Base-by-base conservation (phyloP, 2,329 filamentous ascomycete genomes). In the Penicillium sp. region DNA sequence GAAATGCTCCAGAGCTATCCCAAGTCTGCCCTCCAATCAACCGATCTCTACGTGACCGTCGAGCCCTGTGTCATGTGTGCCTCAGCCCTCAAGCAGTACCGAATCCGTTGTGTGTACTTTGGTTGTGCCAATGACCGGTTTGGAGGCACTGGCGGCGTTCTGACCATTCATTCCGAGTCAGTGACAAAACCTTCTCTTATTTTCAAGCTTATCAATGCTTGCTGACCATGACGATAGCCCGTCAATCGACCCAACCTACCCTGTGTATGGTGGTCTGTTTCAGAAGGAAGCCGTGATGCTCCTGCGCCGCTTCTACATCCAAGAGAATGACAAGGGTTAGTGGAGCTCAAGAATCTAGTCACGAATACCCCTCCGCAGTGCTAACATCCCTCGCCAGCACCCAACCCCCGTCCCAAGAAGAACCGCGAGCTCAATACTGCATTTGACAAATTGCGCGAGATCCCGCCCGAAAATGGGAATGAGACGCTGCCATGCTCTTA, bases 31-130 rank as follows among this genome's bases (percentile, higher is more conserved):
- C 82, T 98, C 68, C 82, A 81, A 42, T 86, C 93, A 65, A 90
- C 88, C 10, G 87, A 90, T 71, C 86, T 99, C 55, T 99, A 99
- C 77, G 95, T 99, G 52, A 99, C 95, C 0, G 94, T 99, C 57
- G 96, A 99, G 79, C 95, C 95, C 4, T 99, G 95, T 76, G 92
- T 99, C 80, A 99, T 99, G 95, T 99, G 95, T 75, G 95, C 95
- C 13, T 96, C 93, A 6, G 87, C 96, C 56, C 84, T 99, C 54
- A 87, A 93, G 55, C 96, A 99, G 77, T 89, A 96, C 66, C 86
- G 88, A 14, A 93, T 99, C 76, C 87, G 90, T 64, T 90, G 89
- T 67, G 95, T 99, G 35, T 98, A 94, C 77, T 99, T 95, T 76
- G 96, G 95, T 4, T 96, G 93, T 61, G 87, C 91, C 70, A 99